A percentile compares a stretch with the other conserved stretches of the same genome.
These are phyloP conservation scores for Stentor roeselii DNA, from an alignment of 73 alveolate species.

Conservation along the genomic window DNA sequence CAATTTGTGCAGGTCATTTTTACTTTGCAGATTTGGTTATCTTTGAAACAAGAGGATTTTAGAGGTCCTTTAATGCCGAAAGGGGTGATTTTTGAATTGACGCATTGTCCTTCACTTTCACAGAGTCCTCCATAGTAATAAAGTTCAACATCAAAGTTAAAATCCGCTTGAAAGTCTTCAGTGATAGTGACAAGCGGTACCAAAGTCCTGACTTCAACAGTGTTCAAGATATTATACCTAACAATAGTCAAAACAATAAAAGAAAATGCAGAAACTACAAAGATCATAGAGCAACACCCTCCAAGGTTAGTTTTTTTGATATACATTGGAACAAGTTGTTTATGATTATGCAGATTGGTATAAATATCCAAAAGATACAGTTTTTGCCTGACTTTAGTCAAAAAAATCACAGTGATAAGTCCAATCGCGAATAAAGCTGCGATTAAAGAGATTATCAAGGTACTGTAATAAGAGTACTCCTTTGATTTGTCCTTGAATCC, in stretches of 20 bases:
- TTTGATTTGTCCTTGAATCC: background rate
- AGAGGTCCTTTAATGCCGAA: background rate
- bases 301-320: conserved; percentile 13
- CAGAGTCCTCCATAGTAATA: background rate
- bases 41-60: background rate
- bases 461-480: background rate
- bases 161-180: background rate
- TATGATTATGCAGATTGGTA: background rate
- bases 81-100: background rate
- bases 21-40: background rate
- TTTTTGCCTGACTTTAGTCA: background rate
- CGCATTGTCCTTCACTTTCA: background rate
- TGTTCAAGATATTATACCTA: background rate
- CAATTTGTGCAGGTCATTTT: background rate
- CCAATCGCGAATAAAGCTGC: background rate
- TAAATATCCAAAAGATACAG: background rate
- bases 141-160: background rate
- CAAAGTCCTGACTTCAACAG: background rate
- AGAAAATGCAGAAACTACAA: background rate
- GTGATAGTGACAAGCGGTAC: background rate
- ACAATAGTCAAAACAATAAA: background rate
- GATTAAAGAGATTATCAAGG: background rate
- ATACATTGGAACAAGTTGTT: background rate
- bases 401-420: no score
- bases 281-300: background rate